Conservation (phyloP, 2,329 filamentous ascomycete species). For the Aspergillus versicolor region DNA sequence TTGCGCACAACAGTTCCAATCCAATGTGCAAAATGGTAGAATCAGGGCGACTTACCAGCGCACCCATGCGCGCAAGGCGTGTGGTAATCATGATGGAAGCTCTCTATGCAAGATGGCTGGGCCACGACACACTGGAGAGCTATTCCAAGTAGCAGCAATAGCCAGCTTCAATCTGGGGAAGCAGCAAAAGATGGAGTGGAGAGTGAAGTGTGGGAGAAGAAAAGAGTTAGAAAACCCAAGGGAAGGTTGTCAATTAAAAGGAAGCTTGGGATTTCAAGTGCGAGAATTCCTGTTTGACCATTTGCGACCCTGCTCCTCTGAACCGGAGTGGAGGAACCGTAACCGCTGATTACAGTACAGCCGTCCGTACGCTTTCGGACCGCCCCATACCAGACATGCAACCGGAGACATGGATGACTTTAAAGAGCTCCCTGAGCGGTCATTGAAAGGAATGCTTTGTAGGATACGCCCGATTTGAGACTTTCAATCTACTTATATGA, state of each 20-base stretch:
- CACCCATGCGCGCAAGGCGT: constrained; percentile 48
- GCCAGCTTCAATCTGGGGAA: constrained; percentile 42
- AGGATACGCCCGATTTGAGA: not conserved
- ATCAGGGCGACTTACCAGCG: constrained; percentile 42
- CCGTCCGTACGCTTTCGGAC: constrained; percentile 29
- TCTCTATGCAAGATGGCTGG: constrained; percentile 39
- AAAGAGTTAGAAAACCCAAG: constrained; percentile 38
- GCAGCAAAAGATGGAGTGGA: constrained; percentile 36
- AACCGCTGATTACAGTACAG: constrained; percentile 37
- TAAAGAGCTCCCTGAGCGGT: constrained; percentile 15
- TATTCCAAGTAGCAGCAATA: constrained; percentile 28
- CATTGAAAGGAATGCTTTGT: constrained; percentile 2
- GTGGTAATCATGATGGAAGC: constrained; percentile 49
- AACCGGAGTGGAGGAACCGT: constrained; percentile 41
- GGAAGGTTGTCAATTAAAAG: constrained; percentile 34
- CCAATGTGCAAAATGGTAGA: constrained; percentile 11
- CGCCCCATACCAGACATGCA: constrained; percentile 20
- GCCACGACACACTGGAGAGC: constrained; percentile 39
- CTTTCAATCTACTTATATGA: not conserved
- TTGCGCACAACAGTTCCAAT: constrained; percentile 10
- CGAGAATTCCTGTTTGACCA: constrained; percentile 29
- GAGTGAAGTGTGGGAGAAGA: constrained; percentile 28
- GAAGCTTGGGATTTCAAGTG: constrained; percentile 36
- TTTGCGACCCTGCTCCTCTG: constrained; percentile 20
- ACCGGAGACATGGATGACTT: constrained; percentile 34